Percentiles rank a stretch among this genome's conserved stretches.
Evolutionary conservation across 305 asterid species (phyloP).

Genomic region (Nicotiana rustica): DNA sequence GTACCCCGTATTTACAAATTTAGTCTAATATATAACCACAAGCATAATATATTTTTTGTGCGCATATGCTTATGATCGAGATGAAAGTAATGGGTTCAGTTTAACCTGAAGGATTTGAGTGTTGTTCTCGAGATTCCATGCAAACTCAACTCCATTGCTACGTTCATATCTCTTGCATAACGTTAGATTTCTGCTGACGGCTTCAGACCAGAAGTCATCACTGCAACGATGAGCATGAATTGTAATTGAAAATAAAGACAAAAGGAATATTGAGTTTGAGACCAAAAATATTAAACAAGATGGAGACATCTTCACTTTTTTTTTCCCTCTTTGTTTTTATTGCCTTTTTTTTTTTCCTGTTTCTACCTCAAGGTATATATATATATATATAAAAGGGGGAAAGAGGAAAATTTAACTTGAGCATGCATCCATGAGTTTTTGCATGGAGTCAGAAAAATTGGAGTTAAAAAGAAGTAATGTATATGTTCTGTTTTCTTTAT

Average conservation of each 20-base stretch:
- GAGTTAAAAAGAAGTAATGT: conserved; percentile 35
- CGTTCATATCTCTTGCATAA: conserved; percentile 44
- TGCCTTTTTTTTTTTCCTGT: background rate
- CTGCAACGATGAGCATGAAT: conserved; percentile 45
- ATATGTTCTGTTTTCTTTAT: conserved; percentile 33
- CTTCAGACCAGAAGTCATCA: conserved; percentile 36
- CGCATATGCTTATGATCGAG: background rate
- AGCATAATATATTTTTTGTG: background rate
- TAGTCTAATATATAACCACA: background rate
- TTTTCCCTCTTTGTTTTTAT: background rate
- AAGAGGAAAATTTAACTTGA: background rate
- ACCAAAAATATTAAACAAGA: background rate
- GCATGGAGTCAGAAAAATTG: conserved; percentile 23
- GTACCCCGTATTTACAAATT: background rate
- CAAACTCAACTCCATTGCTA: conserved; percentile 52
- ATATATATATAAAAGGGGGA: background rate
- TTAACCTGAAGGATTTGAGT: conserved; percentile 47
- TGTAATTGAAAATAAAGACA: conserved; percentile 4
- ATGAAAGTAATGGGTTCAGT: background rate
- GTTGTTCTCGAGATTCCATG: conserved; percentile 46
- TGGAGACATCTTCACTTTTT: conserved; percentile 14
- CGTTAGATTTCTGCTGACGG: conserved; percentile 30
- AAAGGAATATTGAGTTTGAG: conserved; percentile 11
- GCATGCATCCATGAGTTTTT: background rate
- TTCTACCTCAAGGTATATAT: background rate